Conservation (phyloP, 164 flowering plant species). For the Magnolia officinalis region DNA sequence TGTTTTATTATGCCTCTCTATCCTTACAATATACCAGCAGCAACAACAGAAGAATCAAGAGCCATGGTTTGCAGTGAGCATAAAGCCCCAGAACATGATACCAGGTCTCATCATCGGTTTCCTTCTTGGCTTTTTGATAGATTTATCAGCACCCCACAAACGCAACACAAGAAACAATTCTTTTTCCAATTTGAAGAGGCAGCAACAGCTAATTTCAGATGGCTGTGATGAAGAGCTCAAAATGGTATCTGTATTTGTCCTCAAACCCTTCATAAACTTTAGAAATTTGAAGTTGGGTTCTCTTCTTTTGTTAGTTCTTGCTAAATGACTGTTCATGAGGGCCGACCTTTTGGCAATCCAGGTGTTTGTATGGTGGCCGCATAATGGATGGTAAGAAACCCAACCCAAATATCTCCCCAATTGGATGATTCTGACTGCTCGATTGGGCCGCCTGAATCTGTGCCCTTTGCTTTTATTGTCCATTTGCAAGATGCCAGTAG, state of each 20-base stretch:
- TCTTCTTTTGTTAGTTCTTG: neutral
- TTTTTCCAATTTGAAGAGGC: slow-evolving; percentile 13
- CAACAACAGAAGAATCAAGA: slow-evolving; percentile 21
- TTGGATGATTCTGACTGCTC: no score
- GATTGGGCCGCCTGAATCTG: no score
- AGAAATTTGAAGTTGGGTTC: neutral
- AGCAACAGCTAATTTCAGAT: slow-evolving; percentile 20
- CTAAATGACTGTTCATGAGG: neutral
- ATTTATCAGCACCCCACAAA: slow-evolving; percentile 42
- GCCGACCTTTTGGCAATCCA: no score
- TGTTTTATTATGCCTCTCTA: neutral
- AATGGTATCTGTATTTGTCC: slow-evolving; percentile 44
- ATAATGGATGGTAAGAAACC: no score
- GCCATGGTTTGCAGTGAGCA: slow-evolving; percentile 46
- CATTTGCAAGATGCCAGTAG: no score
- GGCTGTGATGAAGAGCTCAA: slow-evolving; percentile 60
- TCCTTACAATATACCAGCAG: neutral
- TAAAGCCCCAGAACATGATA: slow-evolving; percentile 69
- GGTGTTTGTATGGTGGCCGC: no score
- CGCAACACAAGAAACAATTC: slow-evolving; percentile 16
- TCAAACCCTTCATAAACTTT: neutral
- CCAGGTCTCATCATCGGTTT: slow-evolving; percentile 88
- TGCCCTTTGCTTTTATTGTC: no score
- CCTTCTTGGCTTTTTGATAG: slow-evolving; percentile 63
- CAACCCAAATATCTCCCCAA: no score